phyloP scores from a whole-genome alignment of 495 filamentous ascomycete species.

The Penicillium simplicissimum region DNA sequence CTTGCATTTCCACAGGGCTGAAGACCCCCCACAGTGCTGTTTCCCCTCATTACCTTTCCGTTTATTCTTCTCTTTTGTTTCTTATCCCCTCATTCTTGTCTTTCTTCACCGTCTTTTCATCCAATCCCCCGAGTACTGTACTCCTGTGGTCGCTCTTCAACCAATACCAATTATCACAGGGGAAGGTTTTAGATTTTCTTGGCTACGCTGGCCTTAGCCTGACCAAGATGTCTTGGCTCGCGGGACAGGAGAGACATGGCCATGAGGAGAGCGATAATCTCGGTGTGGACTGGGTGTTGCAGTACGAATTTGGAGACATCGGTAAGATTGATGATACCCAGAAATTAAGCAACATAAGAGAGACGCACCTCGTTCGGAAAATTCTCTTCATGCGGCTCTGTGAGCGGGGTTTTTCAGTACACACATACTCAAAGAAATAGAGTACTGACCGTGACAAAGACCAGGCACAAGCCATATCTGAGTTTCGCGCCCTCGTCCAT shows the following conservation, averaged over 20 bases:
- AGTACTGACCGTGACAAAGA: constrained; percentile 48
- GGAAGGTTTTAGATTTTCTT: not conserved
- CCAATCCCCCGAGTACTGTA: not conserved
- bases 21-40: not conserved
- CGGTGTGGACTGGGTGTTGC: constrained; percentile 47
- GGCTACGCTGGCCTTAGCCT: not conserved
- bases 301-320: constrained; percentile 40
- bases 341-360: too few species aligned
- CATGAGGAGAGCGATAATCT: constrained; percentile 39
- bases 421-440: not conserved
- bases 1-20: not conserved
- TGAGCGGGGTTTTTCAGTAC: not conserved
- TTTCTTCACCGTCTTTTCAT: constrained; percentile 10
- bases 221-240: constrained; percentile 32
- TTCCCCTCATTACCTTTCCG: not conserved
- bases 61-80: not conserved
- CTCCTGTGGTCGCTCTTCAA: not conserved
- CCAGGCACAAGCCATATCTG: constrained; percentile 62
- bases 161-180: not conserved
- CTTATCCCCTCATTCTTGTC: not conserved
- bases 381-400: not conserved
- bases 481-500: constrained; percentile 74
- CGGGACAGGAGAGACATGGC: constrained; percentile 21
- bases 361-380: too few species aligned
- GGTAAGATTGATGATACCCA: constrained; percentile 23